Evolutionary conservation across 768 basidiomycete genomes (phyloP), one percentile per base, ranked within the genome.

Genomic region (Atractiella rhizophila): DNA sequence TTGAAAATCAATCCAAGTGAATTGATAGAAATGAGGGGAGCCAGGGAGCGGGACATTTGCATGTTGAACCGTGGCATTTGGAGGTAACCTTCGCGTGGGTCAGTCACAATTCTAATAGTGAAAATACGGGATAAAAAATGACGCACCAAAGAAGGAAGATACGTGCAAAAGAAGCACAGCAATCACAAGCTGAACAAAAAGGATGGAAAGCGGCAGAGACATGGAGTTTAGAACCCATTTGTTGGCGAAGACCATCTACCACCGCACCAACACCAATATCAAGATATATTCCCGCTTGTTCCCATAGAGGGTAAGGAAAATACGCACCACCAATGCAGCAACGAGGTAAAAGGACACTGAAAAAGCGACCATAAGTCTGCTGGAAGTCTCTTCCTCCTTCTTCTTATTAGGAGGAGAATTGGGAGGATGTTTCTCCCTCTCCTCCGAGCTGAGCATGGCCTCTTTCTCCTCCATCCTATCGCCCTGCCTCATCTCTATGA

Each of bases 231-330:
- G 64, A 11, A 86, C 83, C 80, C 78, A 81, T 76, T 49, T 56
- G 48, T 66, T 82, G 75, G 78, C 82, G 68, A 85, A 74, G 50
- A 85, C 75, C 81, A 85, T 82, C 79, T 82, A 54, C 21, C 21
- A 13, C 19, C 7, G 19, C 12, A 11, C 18, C 28, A 10, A 15
- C 11, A 12, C 35, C 9, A 35, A 6, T 12, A 20, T 35, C 34
- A 35, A 19, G 16, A 29, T 5, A 28, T 4, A 19, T 16, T 30
- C 37, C 13, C 8, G 19, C 11, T 6, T 16, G 13, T 32, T 43
- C 34, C 15, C 36, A 25, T 38, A 12, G 35, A 12, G 12, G 35
- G 10, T 21, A n/a, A 35, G 33, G 19, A 35, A n/a, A 15, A 19
- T 35, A 18, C 30, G 30, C 60, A 83, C 81, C 54, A 76, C 67